These are phyloP conservation scores for Basipetospora sp. DNA, from an alignment of 2,329 filamentous ascomycete species.

Conservation along the genomic window DNA sequence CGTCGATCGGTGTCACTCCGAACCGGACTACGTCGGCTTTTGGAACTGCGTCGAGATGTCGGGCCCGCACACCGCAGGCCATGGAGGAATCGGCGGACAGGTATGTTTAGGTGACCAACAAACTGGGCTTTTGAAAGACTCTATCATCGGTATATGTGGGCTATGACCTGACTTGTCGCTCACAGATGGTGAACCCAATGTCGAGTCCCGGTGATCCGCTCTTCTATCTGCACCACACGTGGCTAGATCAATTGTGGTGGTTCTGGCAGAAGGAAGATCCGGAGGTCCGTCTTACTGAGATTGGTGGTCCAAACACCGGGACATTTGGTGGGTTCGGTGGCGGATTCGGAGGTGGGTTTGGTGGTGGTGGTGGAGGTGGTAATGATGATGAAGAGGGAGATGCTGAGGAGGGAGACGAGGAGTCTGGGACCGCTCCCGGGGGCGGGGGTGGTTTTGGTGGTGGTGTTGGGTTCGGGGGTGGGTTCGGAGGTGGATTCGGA, in stretches of 20 bases:
- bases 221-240: constrained; percentile 12
- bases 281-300: constrained; percentile 5
- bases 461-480: too few species aligned
- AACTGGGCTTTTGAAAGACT: background rate
- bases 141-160: background rate
- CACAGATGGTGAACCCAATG: constrained; percentile 1
- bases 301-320: constrained; percentile 3
- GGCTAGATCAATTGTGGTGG: constrained; percentile 12
- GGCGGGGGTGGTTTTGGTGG: too few species aligned
- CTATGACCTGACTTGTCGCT: background rate
- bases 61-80: constrained; percentile 1
- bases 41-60: background rate
- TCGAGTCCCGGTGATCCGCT: constrained; percentile 10
- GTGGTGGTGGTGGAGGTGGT: too few species aligned
- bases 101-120: background rate
- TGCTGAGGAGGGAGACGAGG: too few species aligned
- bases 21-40: background rate
- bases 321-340: too few species aligned
- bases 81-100: constrained; percentile 2
- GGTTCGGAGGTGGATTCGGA: too few species aligned
- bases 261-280: constrained; percentile 10
- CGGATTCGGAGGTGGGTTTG: too few species aligned
- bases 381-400: too few species aligned
- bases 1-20: background rate
- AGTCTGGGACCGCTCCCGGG: too few species aligned